Evolutionary conservation across 306 rosid genomes (phyloP).

Genomic region (Corylus avellana): DNA sequence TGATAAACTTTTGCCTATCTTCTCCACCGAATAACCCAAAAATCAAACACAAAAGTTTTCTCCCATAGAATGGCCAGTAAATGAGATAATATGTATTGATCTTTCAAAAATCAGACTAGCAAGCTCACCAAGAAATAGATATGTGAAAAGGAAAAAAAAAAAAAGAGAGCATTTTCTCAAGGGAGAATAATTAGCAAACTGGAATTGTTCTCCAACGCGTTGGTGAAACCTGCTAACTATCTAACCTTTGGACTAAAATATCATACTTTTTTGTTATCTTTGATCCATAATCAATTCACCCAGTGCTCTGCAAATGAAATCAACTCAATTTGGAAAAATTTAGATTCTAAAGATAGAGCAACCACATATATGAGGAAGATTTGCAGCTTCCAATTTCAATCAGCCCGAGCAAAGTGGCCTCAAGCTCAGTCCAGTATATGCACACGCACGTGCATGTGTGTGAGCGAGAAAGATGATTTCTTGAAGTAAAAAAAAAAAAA

Average conservation of each 20-base stretch:
- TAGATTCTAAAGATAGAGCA: not conserved
- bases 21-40: not conserved
- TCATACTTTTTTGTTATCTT: not conserved
- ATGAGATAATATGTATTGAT: not conserved
- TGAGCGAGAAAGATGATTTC: too few relatives aligned
- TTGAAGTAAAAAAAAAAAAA: not conserved
- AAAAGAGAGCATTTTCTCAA: not conserved
- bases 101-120: not conserved
- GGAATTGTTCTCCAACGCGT: not conserved
- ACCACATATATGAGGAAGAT: not conserved
- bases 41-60: not conserved
- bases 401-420: not conserved
- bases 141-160: too few relatives aligned
- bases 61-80: not conserved
- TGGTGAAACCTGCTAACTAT: not conserved
- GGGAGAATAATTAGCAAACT: not conserved
- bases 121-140: too few relatives aligned
- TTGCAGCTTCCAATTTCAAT: not conserved
- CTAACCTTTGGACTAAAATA: too few relatives aligned
- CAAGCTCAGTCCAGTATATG: not conserved
- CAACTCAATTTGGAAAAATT: not conserved
- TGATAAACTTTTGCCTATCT: not conserved
- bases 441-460: not conserved
- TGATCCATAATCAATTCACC: not conserved
- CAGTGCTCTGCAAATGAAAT: not conserved